Conservation (phyloP, 345 rosid genomes). For the Pistacia integerrima region DNA sequence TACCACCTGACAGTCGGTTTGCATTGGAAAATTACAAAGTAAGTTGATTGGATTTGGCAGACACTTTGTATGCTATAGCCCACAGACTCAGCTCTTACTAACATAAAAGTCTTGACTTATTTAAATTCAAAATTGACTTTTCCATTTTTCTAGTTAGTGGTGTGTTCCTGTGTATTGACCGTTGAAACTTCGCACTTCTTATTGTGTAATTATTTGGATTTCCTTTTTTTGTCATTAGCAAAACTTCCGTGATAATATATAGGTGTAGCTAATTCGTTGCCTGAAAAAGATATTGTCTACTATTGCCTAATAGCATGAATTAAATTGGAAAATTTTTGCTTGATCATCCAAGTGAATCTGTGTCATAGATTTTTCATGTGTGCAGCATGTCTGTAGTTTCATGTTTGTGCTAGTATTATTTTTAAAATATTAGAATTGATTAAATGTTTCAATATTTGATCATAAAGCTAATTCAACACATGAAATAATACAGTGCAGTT, state of each 20-base stretch:
- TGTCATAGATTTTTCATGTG: background rate
- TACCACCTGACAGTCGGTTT: constrained; percentile 92
- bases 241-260: background rate
- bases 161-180: background rate
- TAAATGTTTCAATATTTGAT: background rate
- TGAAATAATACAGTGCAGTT: background rate
- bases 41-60: constrained; percentile 10
- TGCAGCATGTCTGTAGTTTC: background rate
- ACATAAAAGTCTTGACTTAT: background rate
- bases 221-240: background rate
- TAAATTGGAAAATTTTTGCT: background rate
- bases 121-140: background rate
- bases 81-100: background rate
- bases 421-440: background rate
- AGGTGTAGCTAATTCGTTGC: background rate
- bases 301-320: background rate
- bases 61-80: background rate
- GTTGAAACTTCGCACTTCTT: background rate
- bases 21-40: constrained; percentile 96
- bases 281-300: background rate
- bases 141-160: background rate
- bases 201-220: background rate
- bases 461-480: background rate
- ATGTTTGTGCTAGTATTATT: background rate
- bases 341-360: background rate